phyloP scores from a whole-genome alignment of 2,329 filamentous ascomycete species.

The Aspergillus sp. region DNA sequence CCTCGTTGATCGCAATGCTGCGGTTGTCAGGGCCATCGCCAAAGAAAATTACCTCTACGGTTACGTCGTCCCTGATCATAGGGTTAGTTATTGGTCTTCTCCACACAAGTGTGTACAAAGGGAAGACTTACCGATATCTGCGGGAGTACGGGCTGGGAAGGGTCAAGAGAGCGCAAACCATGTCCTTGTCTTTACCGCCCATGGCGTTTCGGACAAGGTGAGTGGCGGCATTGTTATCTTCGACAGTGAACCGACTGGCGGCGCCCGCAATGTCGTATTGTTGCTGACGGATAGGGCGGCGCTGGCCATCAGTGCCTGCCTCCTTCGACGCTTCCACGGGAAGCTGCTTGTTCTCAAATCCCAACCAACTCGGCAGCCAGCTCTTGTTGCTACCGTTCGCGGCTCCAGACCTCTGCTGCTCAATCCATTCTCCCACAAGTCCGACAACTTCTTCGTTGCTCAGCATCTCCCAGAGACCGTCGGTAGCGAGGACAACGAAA shows the following conservation, averaged over 20 bases:
- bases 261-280: conserved; percentile 78
- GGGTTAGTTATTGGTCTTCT: background rate
- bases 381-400: conserved; percentile 48
- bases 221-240: conserved; percentile 94
- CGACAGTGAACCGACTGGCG: conserved; percentile 82
- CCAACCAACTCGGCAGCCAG: conserved; percentile 72
- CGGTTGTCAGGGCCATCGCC: conserved; percentile 75
- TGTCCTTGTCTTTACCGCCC: conserved; percentile 88
- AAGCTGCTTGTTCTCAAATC: conserved; percentile 55
- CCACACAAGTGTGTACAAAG: background rate
- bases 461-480: conserved; percentile 98
- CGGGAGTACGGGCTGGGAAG: conserved; percentile 88
- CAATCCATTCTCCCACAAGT: conserved; percentile 94
- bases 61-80: conserved; percentile 76
- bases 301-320: conserved; percentile 63
- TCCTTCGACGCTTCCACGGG: conserved; percentile 69
- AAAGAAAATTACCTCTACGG: conserved; percentile 98
- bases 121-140: conserved; percentile 70
- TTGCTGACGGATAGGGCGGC: conserved; percentile 77
- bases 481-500: conserved; percentile 93
- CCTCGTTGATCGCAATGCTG: conserved; percentile 77
- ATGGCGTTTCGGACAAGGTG: conserved; percentile 94
- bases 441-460: conserved; percentile 98
- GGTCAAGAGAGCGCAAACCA: conserved; percentile 87
- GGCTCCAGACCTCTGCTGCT: conserved; percentile 60